phyloP scores from a whole-genome alignment of 164 flowering plant genomes.

The Liriodendron chinense region DNA sequence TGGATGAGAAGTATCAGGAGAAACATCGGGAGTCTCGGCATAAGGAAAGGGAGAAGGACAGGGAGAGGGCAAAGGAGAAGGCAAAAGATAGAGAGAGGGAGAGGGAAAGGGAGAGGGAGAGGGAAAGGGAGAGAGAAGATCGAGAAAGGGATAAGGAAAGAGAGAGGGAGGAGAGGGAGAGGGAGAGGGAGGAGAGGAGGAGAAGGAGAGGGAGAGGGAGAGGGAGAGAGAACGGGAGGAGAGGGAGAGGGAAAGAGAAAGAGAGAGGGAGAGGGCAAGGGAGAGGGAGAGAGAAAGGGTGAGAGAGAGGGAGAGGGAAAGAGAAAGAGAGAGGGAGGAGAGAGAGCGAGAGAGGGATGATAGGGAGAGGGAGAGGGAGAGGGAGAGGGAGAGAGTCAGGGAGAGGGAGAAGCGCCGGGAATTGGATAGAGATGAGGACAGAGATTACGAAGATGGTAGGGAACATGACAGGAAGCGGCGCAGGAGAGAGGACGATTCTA shows the following conservation, averaged over 20 bases:
- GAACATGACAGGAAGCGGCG: conserved; percentile 52
- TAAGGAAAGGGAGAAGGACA: conserved; percentile 33
- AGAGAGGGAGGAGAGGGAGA: conserved; percentile 16
- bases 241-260: conserved; percentile 22
- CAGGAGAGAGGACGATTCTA: conserved; percentile 48
- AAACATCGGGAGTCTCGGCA: conserved; percentile 27
- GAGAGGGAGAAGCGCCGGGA: conserved; percentile 37
- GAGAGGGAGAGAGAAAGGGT: conserved; percentile 14
- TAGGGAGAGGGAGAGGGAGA: conserved; percentile 20
- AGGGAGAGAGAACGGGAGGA: conserved; percentile 14
- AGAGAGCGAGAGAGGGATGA: conserved; percentile 9
- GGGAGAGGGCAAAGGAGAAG: conserved; percentile 26
- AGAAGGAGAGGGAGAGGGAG: conserved; percentile 14
- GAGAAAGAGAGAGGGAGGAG: conserved; percentile 24
- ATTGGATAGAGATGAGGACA: conserved; percentile 42
- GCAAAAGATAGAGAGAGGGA: conserved; percentile 17
- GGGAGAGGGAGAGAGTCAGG: conserved; percentile 24
- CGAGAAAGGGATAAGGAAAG: too few relatives aligned
- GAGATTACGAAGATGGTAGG: conserved; percentile 42
- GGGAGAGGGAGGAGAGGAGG: conserved; percentile 13
- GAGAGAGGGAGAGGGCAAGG: conserved; percentile 22
- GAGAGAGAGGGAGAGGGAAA: conserved; percentile 21
- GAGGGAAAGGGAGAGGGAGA: conserved; percentile 13
- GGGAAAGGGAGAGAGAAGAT: conserved; percentile 3
- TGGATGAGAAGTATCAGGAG: conserved; percentile 17